Evolutionary conservation across 768 basidiomycete genomes (phyloP).

Genomic region (Phallus indusiatus): DNA sequence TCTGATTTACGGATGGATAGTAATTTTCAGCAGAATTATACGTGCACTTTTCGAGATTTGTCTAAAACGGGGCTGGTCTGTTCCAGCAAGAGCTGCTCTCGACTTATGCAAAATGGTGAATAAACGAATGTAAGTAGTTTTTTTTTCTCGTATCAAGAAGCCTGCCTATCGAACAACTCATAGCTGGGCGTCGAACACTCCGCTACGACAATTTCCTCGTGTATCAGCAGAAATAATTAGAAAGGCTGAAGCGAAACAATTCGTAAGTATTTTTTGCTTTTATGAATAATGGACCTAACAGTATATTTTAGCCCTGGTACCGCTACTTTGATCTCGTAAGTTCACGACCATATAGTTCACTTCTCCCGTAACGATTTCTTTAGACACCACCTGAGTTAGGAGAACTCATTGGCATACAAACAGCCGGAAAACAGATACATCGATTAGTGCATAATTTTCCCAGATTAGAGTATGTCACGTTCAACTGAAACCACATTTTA

Average conservation of each 20-base stretch:
- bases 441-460: slow-evolving; percentile 94
- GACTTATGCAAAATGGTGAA: slow-evolving; percentile 97
- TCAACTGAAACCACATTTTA: background rate
- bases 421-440: slow-evolving; percentile 87
- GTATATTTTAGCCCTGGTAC: slow-evolving; percentile 67
- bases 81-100: slow-evolving; percentile 82
- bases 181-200: slow-evolving; percentile 98
- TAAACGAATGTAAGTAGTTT: slow-evolving; percentile 54
- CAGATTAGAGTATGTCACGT: slow-evolving; percentile 63
- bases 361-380: background rate
- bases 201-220: slow-evolving; percentile 90
- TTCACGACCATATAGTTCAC: background rate
- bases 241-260: slow-evolving; percentile 96
- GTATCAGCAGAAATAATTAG: slow-evolving; percentile 77
- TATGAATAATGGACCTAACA: background rate
- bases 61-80: slow-evolving; percentile 95
- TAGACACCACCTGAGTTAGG: slow-evolving; percentile 83
- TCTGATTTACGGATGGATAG: background rate
- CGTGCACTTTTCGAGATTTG: slow-evolving; percentile 98
- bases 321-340: slow-evolving; percentile 85
- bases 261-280: slow-evolving; percentile 43
- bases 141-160: background rate
- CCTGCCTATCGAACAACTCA: slow-evolving; percentile 10
- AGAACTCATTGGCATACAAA: slow-evolving; percentile 88
- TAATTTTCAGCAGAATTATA: slow-evolving; percentile 48